These are phyloP conservation scores for Russula sp. DNA, from an alignment of 768 basidiomycete genomes.

Conservation along the genomic window DNA sequence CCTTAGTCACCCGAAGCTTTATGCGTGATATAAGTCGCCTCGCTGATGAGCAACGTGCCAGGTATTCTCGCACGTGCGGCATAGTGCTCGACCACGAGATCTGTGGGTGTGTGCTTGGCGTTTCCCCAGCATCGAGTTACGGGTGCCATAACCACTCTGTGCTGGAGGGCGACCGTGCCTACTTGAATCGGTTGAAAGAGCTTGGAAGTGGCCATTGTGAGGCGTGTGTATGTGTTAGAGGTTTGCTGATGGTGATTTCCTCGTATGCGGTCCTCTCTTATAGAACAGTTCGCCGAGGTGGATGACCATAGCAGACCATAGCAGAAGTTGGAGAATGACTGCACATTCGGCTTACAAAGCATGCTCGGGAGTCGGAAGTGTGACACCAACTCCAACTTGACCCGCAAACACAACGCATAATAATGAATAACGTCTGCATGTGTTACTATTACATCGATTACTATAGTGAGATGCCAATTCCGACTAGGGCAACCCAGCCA, in stretches of 20 bases:
- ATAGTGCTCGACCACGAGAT: slow-evolving; percentile 47
- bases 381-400: too few species aligned
- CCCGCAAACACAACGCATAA: too few species aligned
- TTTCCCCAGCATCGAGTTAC: slow-evolving; percentile 47
- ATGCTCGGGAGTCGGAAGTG: too few species aligned
- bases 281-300: neutral
- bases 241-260: neutral
- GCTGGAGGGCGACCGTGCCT: slow-evolving; percentile 44
- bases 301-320: neutral
- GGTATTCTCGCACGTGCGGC: slow-evolving; percentile 45
- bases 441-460: neutral
- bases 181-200: slow-evolving; percentile 50
- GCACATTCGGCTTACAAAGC: too few species aligned
- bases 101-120: slow-evolving; percentile 37
- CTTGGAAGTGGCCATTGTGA: slow-evolving; percentile 9
- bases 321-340: too few species aligned
- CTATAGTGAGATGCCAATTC: slow-evolving; percentile 18
- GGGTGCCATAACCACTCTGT: slow-evolving; percentile 55
- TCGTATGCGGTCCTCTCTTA: neutral
- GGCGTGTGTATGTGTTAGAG: neutral
- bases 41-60: slow-evolving; percentile 56
- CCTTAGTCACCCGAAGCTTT: slow-evolving; percentile 47
- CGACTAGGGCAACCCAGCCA: slow-evolving; percentile 29
- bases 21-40: slow-evolving; percentile 53
- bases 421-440: too few species aligned